Evolutionary conservation across 2,329 filamentous ascomycete species (phyloP).

Genomic region (Pleurostoma richardsiae): DNA sequence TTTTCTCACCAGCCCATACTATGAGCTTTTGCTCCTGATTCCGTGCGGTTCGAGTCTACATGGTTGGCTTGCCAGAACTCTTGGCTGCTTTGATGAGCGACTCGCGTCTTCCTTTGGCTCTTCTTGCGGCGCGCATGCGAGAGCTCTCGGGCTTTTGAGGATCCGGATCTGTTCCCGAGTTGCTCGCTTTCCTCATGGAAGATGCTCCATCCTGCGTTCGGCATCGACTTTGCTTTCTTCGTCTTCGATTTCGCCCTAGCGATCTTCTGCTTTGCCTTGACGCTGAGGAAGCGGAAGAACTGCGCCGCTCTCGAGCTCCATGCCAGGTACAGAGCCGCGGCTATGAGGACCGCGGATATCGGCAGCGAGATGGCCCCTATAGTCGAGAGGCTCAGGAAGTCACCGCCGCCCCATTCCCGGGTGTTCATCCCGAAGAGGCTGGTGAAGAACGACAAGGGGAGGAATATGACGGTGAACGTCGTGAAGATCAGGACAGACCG

Average conservation of each 20-base stretch:
- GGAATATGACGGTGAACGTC: constrained; percentile 23
- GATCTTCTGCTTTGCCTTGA: neutral
- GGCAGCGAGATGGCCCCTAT: constrained; percentile 4
- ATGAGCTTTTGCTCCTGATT: too few species aligned
- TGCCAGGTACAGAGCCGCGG: neutral
- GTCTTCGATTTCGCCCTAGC: neutral
- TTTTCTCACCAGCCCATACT: too few species aligned
- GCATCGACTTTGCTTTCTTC: neutral
- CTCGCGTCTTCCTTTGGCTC: too few species aligned
- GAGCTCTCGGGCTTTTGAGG: too few species aligned
- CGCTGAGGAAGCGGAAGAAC: neutral
- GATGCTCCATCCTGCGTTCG: neutral
- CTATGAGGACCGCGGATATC: constrained; percentile 1
- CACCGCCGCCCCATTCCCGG: constrained; percentile 4
- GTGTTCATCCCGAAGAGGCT: constrained; percentile 13
- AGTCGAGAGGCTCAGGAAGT: neutral
- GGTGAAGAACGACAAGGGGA: constrained; percentile 16
- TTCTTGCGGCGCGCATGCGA: too few species aligned
- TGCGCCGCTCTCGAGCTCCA: constrained; percentile 3
- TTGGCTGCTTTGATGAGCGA: too few species aligned
- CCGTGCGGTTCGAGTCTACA: too few species aligned
- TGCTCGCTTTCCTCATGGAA: too few species aligned
- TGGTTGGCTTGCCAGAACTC: too few species aligned
- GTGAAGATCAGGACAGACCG: constrained; percentile 24
- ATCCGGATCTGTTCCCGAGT: too few species aligned